A percentile compares a stretch with the other conserved stretches of the same genome.
phyloP scores from a whole-genome alignment of 2,329 filamentous ascomycete species.

The Hypoxylon sp. region DNA sequence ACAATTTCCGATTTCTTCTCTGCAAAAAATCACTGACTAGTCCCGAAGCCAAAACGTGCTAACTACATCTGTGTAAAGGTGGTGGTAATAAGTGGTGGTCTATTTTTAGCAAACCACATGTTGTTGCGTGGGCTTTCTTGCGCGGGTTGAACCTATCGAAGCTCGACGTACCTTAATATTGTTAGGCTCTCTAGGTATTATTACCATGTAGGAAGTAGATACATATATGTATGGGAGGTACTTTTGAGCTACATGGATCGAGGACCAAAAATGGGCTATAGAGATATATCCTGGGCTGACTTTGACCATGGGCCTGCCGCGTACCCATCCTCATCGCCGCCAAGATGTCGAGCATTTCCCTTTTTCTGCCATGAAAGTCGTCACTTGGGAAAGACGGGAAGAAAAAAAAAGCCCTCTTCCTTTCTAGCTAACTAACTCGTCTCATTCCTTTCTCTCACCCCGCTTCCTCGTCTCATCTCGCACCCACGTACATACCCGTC shows the following conservation, averaged over 20 bases:
- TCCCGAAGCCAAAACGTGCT: too few species aligned
- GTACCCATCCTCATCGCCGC: slow-evolving; percentile 42
- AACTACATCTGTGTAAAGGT: slow-evolving; percentile 6
- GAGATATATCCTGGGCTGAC: slow-evolving; percentile 19
- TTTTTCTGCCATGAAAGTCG: slow-evolving; percentile 42
- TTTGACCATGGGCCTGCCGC: slow-evolving; percentile 32
- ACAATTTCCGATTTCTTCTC: slow-evolving; percentile 33
- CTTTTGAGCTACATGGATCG: slow-evolving; percentile 39
- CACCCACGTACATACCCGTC: too few species aligned
- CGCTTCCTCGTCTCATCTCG: too few species aligned
- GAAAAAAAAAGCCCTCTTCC: slow-evolving; percentile 39
- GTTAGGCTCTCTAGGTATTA: too few species aligned
- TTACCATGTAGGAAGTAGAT: too few species aligned
- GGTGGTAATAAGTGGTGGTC: too few species aligned
- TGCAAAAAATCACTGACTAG: slow-evolving; percentile 23
- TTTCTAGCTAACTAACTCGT: slow-evolving; percentile 38
- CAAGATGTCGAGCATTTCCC: slow-evolving; percentile 46
- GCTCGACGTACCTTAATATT: too few species aligned
- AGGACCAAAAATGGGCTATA: too few species aligned
- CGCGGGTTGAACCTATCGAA: slow-evolving; percentile 3
- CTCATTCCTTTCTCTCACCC: slow-evolving; percentile 17
- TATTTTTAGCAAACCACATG: slow-evolving; percentile 37
- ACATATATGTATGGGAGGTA: slow-evolving; percentile 21
- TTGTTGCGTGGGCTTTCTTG: slow-evolving; percentile 17
- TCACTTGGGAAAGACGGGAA: slow-evolving; percentile 40